phyloP scores from a whole-genome alignment of 192 early-diverging fungal species.

The Obelidium mucronatum region DNA sequence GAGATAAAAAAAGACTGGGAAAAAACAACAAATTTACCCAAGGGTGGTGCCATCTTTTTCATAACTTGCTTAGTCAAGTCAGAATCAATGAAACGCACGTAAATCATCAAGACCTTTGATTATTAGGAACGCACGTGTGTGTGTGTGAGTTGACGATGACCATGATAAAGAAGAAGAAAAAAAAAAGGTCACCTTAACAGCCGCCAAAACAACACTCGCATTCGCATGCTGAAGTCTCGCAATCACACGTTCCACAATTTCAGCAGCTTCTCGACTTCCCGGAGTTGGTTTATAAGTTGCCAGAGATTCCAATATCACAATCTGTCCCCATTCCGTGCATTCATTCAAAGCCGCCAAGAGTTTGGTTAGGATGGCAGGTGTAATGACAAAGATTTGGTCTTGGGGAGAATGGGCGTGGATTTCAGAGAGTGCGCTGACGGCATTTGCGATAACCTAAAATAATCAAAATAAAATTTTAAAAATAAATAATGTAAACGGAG shows the following conservation, averaged over 20 bases:
- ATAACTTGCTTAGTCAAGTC: constrained; percentile 76
- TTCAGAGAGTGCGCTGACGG: constrained; percentile 91
- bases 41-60: constrained; percentile 93
- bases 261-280: constrained; percentile 56
- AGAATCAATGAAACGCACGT: constrained; percentile 72
- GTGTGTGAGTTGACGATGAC: too few species aligned
- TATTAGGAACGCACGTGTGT: too few species aligned
- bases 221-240: constrained; percentile 96
- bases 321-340: constrained; percentile 99
- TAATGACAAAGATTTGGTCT: constrained; percentile 81
- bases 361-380: constrained; percentile 84
- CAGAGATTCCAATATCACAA: constrained; percentile 77
- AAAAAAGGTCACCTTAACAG: constrained; percentile 62
- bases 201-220: constrained; percentile 92
- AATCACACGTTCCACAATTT: constrained; percentile 85
- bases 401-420: constrained; percentile 79
- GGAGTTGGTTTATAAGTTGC: constrained; percentile 24
- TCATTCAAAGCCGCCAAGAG: constrained; percentile 93
- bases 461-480: not conserved
- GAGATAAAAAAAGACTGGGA: not conserved
- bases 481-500: constrained; percentile 3
- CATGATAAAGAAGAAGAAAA: not conserved
- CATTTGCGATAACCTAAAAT: constrained; percentile 91
- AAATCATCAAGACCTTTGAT: constrained; percentile 75
- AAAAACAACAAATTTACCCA: constrained; percentile 61